These are phyloP conservation scores for Podila minutissima DNA, from an alignment of 192 early-diverging fungal species.

Conservation along the genomic window DNA sequence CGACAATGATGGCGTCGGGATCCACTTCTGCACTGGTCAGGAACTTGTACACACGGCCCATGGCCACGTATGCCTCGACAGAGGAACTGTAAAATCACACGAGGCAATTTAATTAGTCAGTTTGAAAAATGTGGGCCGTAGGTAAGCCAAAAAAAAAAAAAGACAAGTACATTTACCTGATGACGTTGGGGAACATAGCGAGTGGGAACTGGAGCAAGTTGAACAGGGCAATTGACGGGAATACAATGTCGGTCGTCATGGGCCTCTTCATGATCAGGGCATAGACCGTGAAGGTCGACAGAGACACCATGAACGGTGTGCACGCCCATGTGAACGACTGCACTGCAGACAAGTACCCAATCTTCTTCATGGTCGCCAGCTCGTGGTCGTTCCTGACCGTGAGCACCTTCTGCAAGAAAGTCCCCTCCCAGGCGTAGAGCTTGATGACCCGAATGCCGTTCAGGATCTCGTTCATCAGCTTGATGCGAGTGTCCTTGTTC, in stretches of 20 bases:
- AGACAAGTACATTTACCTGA: slow-evolving; percentile 59
- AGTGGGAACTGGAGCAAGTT: slow-evolving; percentile 94
- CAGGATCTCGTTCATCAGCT: slow-evolving; percentile 77
- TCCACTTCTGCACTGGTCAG: slow-evolving; percentile 76
- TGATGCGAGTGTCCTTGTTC: slow-evolving; percentile 70
- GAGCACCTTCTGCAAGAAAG: slow-evolving; percentile 77
- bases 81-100: slow-evolving; percentile 1
- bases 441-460: slow-evolving; percentile 96
- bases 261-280: slow-evolving; percentile 63
- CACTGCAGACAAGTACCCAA: slow-evolving; percentile 73
- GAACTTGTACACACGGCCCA: slow-evolving; percentile 78
- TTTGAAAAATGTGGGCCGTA: neutral
- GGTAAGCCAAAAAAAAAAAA: neutral
- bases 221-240: slow-evolving; percentile 91
- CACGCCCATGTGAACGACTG: slow-evolving; percentile 82
- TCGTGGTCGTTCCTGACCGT: slow-evolving; percentile 82
- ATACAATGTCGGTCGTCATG: slow-evolving; percentile 78
- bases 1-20: neutral
- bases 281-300: slow-evolving; percentile 85
- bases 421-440: slow-evolving; percentile 92
- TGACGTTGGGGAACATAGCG: slow-evolving; percentile 82
- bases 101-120: neutral
- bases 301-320: slow-evolving; percentile 90
- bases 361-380: slow-evolving; percentile 78
- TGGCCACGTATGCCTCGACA: slow-evolving; percentile 82